Evolutionary conservation across 768 basidiomycete genomes (phyloP).

Genomic region (Rhodotorula toruloides): DNA sequence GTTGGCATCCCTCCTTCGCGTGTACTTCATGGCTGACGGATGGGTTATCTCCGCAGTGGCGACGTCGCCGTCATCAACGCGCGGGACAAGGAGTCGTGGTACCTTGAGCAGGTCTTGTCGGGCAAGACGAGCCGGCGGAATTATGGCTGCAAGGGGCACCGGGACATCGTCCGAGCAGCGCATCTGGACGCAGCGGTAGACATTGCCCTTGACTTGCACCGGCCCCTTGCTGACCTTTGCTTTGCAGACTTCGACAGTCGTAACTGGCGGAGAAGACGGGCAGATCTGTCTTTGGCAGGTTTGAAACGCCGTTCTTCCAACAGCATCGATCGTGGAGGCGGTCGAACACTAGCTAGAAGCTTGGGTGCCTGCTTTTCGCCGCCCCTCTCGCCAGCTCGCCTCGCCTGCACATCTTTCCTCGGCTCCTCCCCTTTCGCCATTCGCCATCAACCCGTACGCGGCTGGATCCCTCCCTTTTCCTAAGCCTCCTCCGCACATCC

Average conservation of each 20-base stretch:
- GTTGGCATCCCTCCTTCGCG: not conserved
- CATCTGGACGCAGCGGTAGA: conserved; percentile 28
- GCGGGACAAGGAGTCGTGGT: conserved; percentile 26
- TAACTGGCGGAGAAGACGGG: conserved; percentile 41
- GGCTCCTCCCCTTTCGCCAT: too few relatives aligned
- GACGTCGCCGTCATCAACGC: conserved; percentile 38
- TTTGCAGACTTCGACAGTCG: conserved; percentile 37
- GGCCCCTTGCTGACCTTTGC: too few relatives aligned
- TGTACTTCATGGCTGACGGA: too few relatives aligned
- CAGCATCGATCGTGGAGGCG: too few relatives aligned
- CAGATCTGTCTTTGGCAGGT: conserved; percentile 38
- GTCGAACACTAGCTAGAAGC: too few relatives aligned
- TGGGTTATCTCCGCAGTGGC: conserved; percentile 17
- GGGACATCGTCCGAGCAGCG: conserved; percentile 40
- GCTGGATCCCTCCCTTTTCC: too few relatives aligned
- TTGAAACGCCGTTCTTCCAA: not conserved
- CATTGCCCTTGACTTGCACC: not conserved
- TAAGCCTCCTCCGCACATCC: too few relatives aligned
- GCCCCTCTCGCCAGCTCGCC: too few relatives aligned
- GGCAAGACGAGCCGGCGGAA: conserved; percentile 22
- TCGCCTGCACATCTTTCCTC: too few relatives aligned
- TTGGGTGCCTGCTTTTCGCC: too few relatives aligned
- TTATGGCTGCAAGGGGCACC: conserved; percentile 30
- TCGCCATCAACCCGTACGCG: too few relatives aligned
- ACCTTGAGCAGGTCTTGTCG: conserved; percentile 34